Percentiles rank a stretch among this genome's conserved stretches.
These are phyloP conservation scores for Ogataea allantospora DNA, from an alignment of 805 yeast species.

Conservation along the genomic window DNA sequence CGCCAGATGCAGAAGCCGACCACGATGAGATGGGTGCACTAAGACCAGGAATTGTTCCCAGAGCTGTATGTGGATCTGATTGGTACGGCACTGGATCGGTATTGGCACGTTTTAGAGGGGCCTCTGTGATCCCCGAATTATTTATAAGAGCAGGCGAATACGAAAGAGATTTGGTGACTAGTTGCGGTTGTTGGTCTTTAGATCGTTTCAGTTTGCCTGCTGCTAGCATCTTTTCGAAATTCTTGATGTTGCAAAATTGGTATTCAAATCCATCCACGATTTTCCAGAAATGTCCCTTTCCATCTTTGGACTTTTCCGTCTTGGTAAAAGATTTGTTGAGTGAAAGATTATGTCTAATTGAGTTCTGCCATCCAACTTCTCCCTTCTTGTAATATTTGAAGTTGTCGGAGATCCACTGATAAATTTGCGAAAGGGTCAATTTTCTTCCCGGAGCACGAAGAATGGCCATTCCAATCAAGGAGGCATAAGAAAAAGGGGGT, in stretches of 20 bases:
- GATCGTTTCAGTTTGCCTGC: slow-evolving; percentile 12
- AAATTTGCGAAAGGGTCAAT: slow-evolving; percentile 79
- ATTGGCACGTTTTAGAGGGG: slow-evolving; percentile 7
- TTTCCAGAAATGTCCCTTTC: slow-evolving; percentile 92
- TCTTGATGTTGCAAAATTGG: slow-evolving; percentile 68
- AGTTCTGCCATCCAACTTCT: slow-evolving; percentile 97
- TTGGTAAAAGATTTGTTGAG: slow-evolving; percentile 90
- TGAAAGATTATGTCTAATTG: slow-evolving; percentile 90
- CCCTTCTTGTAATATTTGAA: slow-evolving; percentile 79
- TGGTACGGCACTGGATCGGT: slow-evolving; percentile 8
- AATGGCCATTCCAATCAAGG: slow-evolving; percentile 89
- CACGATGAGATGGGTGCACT: slow-evolving; percentile 41
- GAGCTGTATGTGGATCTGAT: slow-evolving; percentile 6
- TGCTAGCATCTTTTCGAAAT: slow-evolving; percentile 37
- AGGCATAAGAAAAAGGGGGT: slow-evolving; percentile 94
- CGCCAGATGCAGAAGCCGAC: slow-evolving; percentile 43
- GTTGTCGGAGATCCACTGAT: slow-evolving; percentile 86
- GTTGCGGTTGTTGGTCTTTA: slow-evolving; percentile 7
- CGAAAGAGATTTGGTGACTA: slow-evolving; percentile 12
- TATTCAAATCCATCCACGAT: slow-evolving; percentile 80
- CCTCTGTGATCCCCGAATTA: slow-evolving; percentile 2
- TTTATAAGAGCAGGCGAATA: slow-evolving; percentile 2
- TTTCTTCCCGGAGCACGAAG: slow-evolving; percentile 71
- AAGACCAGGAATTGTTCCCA: slow-evolving; percentile 35
- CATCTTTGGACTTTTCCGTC: slow-evolving; percentile 86